These are phyloP conservation scores for Quercus rubra DNA, from an alignment of 306 rosid genomes.

Conservation along the genomic window DNA sequence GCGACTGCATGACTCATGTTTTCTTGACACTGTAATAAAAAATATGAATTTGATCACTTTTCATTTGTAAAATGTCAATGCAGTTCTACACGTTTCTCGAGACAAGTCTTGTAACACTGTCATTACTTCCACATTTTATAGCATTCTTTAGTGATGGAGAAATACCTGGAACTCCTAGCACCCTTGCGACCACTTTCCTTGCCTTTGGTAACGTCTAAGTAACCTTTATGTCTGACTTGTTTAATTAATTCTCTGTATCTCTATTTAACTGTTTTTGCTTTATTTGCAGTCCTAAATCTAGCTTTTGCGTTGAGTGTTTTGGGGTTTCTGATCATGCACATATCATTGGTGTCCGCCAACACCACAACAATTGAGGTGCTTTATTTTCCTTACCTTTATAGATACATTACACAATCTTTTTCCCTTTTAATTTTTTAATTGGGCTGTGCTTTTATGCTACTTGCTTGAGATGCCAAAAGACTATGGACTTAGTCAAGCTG, in stretches of 20 bases:
- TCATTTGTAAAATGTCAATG: constrained; percentile 28
- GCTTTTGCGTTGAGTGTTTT: constrained; percentile 91
- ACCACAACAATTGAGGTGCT: constrained; percentile 96
- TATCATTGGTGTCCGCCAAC: constrained; percentile 82
- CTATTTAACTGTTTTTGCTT: constrained; percentile 25
- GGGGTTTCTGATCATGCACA: constrained; percentile 95
- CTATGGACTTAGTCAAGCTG: not conserved
- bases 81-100: constrained; percentile 98
- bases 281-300: constrained; percentile 75
- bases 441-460: not conserved
- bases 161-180: constrained; percentile 92
- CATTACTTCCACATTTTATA: constrained; percentile 78
- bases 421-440: not conserved
- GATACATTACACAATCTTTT: not conserved
- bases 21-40: not conserved
- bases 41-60: constrained; percentile 11
- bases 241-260: constrained; percentile 15
- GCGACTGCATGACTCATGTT: not conserved
- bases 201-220: constrained; percentile 69
- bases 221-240: not conserved
- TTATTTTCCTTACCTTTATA: not conserved
- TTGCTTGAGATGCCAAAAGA: not conserved
- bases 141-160: constrained; percentile 93
- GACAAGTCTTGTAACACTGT: constrained; percentile 85
- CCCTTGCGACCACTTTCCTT: constrained; percentile 97